These are phyloP conservation scores for Mortierella alpina DNA, from an alignment of 192 early-diverging fungal genomes.

Conservation along the genomic window DNA sequence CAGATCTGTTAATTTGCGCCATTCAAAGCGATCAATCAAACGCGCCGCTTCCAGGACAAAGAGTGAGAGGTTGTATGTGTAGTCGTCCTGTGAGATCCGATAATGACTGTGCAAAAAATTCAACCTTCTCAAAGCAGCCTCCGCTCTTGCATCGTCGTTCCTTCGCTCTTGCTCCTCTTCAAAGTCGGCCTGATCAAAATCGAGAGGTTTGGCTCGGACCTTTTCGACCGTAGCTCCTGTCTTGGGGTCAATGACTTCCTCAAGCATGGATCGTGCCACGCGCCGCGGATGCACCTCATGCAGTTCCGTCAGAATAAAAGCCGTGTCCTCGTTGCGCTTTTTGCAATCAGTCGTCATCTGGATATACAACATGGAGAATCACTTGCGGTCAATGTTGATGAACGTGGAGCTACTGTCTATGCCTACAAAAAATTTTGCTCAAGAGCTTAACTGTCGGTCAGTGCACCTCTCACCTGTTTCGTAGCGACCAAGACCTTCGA, in stretches of 20 bases:
- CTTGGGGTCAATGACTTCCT: background rate
- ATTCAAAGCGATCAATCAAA: conserved; percentile 47
- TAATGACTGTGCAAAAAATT: conserved; percentile 55
- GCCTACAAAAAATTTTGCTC: too few species aligned
- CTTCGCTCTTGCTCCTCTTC: conserved; percentile 17
- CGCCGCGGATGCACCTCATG: conserved; percentile 31
- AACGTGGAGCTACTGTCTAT: too few species aligned
- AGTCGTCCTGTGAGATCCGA: conserved; percentile 51
- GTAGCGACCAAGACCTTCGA: conserved; percentile 37
- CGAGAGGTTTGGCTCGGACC: background rate
- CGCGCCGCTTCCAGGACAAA: conserved; percentile 37
- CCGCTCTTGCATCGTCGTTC: conserved; percentile 22
- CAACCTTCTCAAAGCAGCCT: conserved; percentile 31
- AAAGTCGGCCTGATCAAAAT: background rate
- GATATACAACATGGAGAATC: too few species aligned
- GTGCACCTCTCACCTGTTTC: conserved; percentile 10
- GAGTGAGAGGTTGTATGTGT: conserved; percentile 41
- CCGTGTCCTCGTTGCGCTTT: conserved; percentile 8
- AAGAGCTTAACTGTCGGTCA: too few species aligned
- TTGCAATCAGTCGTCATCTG: conserved; percentile 20
- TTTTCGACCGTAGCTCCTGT: background rate
- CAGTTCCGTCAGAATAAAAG: conserved; percentile 32
- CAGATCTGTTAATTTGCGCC: conserved; percentile 33
- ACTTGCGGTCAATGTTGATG: too few species aligned
- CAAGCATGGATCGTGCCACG: background rate